These are phyloP conservation scores for Athelia psychrophila DNA, from an alignment of 1,284 basidiomycete genomes.

Conservation along the genomic window DNA sequence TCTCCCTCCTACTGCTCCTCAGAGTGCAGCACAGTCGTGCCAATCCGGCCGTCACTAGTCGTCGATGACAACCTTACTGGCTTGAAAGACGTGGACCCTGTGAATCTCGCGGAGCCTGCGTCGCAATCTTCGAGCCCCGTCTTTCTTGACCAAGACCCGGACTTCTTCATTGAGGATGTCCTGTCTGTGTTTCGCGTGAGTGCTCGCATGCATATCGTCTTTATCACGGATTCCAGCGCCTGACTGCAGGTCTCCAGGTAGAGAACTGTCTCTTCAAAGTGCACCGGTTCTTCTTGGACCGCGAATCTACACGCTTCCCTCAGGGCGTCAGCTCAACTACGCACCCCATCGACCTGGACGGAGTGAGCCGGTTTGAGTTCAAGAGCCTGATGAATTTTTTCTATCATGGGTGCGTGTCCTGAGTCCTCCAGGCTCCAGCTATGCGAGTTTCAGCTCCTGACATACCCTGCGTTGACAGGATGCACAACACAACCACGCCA, in stretches of 20 bases:
- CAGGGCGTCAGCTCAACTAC: constrained; percentile 18
- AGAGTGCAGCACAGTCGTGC: too few relatives aligned
- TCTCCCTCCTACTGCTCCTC: too few relatives aligned
- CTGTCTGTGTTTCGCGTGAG: constrained; percentile 15
- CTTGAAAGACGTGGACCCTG: too few relatives aligned
- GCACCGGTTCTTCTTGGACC: constrained; percentile 31
- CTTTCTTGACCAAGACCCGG: constrained; percentile 5
- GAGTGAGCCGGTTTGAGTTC: constrained; percentile 25
- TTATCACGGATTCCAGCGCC: background rate
- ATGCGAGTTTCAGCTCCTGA: too few relatives aligned
- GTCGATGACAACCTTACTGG: too few relatives aligned
- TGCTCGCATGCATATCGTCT: too few relatives aligned
- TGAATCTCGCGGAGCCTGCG: too few relatives aligned
- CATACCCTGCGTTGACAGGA: constrained; percentile 14
- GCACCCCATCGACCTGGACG: constrained; percentile 24
- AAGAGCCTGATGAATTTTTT: constrained; percentile 32
- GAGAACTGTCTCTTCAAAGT: constrained; percentile 32
- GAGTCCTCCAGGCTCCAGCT: background rate
- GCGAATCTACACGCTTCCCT: constrained; percentile 31
- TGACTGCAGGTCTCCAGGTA: constrained; percentile 20
- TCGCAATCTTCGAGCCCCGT: too few relatives aligned
- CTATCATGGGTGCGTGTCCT: constrained; percentile 30
- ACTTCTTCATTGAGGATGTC: constrained; percentile 16
- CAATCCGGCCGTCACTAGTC: too few relatives aligned
- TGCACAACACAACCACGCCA: constrained; percentile 21